Base-by-base conservation (phyloP, 73 alveolate genomes). In the Symbiodinium natans region DNA sequence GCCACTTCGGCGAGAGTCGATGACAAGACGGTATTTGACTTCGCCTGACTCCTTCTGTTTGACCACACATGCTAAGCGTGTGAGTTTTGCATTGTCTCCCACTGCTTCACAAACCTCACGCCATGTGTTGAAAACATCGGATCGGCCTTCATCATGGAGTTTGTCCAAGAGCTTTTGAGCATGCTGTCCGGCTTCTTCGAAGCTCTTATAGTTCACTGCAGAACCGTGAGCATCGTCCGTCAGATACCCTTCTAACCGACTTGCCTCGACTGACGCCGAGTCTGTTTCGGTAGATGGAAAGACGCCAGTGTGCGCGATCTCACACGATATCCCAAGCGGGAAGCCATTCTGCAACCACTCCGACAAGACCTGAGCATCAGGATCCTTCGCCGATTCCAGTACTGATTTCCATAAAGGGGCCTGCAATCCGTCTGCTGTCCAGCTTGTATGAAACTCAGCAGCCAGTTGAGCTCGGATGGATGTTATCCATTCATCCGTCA, bases 341-440 rank as follows among this genome's bases (percentile, higher is more conserved):
- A 87, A 87, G 1, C 94, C 94, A 3, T 54, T 33, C 2, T 2
- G 1, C 54, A 87, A 27, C 94, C 94, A 87, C 2, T 9, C 29
- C 1, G 94, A 42, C 15, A 87, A 8, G n/a, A 0, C 4, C 63
- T 19, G 13, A 2, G 71, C 73, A 1, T 87, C 85, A 31, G 59
- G 39, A 23, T 87, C 94, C 7, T 54, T 23, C 23, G 94, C 83
- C 0, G 6, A 41, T 17, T 1, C 19, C 71, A 87, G 52, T 52
- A 87, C 1, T 23, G 84, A 39, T 21, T 54, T 1, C 94, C 85
- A 87, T 17, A 59, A 33, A 36, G 17, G 43, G 17, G 38, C 48
- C 33, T 85, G 93, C 52, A 85, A 34, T 3, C 93, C 93, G 68
- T n/a, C n/a, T n/a, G n/a, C n/a, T n/a, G n/a, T n/a, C n/a, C n/a